Percentiles rank a stretch among this genome's conserved stretches.
Evolutionary conservation across 305 asterid genomes (phyloP).

Genomic region (Fraxinus dipetala): DNA sequence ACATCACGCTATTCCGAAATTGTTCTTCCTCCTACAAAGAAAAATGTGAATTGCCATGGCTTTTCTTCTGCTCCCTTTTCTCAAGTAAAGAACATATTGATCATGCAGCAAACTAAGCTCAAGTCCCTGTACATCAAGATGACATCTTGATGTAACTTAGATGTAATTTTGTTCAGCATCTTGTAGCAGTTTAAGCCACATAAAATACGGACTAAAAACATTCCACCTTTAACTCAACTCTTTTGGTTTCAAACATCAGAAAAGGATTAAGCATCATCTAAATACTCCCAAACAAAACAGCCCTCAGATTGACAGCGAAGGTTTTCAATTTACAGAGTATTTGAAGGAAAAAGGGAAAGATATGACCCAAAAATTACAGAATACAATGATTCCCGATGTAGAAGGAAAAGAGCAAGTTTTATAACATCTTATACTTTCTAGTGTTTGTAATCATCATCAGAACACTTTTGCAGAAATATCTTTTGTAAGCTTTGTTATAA

Average conservation of each 20-base stretch:
- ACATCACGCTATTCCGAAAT: conserved; percentile 75
- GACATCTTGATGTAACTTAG: background rate
- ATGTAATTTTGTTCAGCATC: background rate
- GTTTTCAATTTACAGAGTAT: background rate
- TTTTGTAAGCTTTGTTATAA: background rate
- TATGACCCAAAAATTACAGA: background rate
- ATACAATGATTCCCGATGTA: background rate
- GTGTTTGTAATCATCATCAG: background rate
- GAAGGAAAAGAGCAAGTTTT: background rate
- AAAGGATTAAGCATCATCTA: background rate
- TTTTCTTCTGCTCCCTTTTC: background rate
- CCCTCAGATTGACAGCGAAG: background rate
- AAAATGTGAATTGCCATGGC: conserved; percentile 15
- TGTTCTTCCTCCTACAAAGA: conserved; percentile 73
- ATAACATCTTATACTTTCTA: background rate
- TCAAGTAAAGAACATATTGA: background rate
- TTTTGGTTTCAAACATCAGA: background rate
- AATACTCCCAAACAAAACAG: background rate
- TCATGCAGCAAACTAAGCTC: background rate
- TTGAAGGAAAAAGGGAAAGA: background rate
- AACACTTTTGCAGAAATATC: background rate
- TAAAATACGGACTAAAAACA: background rate
- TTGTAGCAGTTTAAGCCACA: background rate
- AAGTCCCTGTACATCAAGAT: background rate
- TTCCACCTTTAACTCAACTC: background rate